phyloP scores from a whole-genome alignment of 1,284 basidiomycete genomes.

The Kwoniella shivajii region DNA sequence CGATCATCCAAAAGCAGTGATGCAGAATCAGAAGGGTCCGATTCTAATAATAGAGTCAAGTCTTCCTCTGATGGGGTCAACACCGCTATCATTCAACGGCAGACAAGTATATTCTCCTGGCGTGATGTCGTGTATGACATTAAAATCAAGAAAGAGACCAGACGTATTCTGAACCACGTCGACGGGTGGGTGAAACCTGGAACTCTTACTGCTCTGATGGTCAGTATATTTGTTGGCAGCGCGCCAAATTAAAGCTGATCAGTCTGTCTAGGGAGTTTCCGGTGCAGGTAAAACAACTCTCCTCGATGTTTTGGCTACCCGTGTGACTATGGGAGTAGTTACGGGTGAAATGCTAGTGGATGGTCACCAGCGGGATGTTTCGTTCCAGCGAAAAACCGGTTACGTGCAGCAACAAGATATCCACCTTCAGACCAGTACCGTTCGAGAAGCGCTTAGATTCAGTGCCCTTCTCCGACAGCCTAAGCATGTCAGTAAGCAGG shows the following conservation, averaged over 20 bases:
- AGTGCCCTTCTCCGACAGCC: conserved; percentile 81
- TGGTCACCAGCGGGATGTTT: conserved; percentile 67
- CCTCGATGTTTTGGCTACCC: conserved; percentile 79
- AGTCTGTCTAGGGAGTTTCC: conserved; percentile 58
- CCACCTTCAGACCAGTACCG: conserved; percentile 68
- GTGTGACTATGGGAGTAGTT: conserved; percentile 77
- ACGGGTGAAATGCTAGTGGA: conserved; percentile 77
- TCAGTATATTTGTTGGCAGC: not conserved
- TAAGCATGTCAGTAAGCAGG: conserved; percentile 62
- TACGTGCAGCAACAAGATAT: conserved; percentile 83
- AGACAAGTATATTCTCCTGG: conserved; percentile 56
- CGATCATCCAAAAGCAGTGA: conserved; percentile 27
- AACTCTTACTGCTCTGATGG: conserved; percentile 66
- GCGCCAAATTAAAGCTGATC: not conserved
- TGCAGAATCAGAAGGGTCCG: conserved; percentile 18
- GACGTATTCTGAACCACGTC: conserved; percentile 72
- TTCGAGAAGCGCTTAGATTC: conserved; percentile 81
- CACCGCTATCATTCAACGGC: conserved; percentile 48
- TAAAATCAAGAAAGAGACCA: conserved; percentile 61
- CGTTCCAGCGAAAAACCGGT: conserved; percentile 65
- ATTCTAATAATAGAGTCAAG: conserved; percentile 14
- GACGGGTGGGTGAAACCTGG: conserved; percentile 81
- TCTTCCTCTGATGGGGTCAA: conserved; percentile 17
- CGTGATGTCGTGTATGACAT: conserved; percentile 63
- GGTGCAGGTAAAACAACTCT: conserved; percentile 77